Evolutionary conservation across 495 filamentous ascomycete genomes (phyloP), one percentile per base, ranked within the genome.

Genomic region (Trichocladium antarcticum): DNA sequence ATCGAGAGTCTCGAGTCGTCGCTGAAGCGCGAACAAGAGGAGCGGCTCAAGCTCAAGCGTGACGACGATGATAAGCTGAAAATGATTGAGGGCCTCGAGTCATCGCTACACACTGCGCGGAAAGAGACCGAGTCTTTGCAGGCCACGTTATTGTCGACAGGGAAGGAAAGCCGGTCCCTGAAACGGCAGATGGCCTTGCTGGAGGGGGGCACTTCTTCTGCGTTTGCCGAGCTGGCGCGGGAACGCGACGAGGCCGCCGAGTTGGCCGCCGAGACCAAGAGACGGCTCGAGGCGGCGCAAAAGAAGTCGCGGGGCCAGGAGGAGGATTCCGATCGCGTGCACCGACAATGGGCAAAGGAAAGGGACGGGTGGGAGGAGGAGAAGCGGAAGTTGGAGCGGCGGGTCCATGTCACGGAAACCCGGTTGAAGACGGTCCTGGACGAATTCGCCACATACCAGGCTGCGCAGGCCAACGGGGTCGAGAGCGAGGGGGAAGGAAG

Each of bases 211-310:
- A 86, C 85, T 5, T 80, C 87, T 8, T 85, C 84, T 5, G 89
- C 89, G 12, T 71, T 97, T 14, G 79, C 80, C 42, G 84, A 89
- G 47, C 70, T 97, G 21, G 81, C 84, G 12, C 81, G 79, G 44
- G 93, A 99, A 65, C 77, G 90, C 19, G 90, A 99, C 54, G 81
- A 87, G 50, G 85, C 87, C 5, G 75, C 89, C 10, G 83, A 86
- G 24, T 74, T 74, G n/a, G 75, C 76, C 37, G 67, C 71, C 5
- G 90, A 97, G 55, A 72, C 84, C 24, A 87, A 78, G 59, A 80
- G 77, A 57, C 86, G 87, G 46, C 72, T 97, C 11, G 92, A 99
- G 17, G 67, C 73, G 12, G 74, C 79, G 1, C 83, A 90, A 51
- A 90, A 85, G 63, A 87, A 81, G 57, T 67, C 81, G n/a, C 77